Evolutionary conservation across 768 basidiomycete genomes (phyloP), one percentile per base, ranked within the genome.

Genomic region (Erythrobasidium yunnanense): DNA sequence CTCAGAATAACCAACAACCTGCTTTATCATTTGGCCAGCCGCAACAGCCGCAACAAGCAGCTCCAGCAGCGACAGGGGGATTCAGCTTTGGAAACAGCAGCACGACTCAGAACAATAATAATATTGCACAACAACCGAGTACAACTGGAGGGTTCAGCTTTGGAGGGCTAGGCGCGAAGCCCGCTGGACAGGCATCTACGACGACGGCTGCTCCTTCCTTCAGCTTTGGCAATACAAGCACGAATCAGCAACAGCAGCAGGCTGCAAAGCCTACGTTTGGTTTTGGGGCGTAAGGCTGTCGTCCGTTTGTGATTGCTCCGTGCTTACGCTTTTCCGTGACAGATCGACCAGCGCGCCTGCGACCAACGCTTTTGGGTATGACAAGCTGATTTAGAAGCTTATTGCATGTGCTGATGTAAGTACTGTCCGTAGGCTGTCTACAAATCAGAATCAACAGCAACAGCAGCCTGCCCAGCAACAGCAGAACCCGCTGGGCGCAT

Each of bases 131-230:
- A 20, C 42, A 45, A 20, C 42, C 22, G 22, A 20, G 42, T 45
- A 45, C 42, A 15, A 15, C 42, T 15, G 22, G 22, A 20, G 15
- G 15, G 15, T 45, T 45, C 42, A 45, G 42, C 42, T 55, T 55
- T 55, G n/a, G n/a, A n/a, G n/a, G n/a, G n/a, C n/a, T n/a, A n/a
- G 60, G 58, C 22, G 58, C 60, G 7, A 50, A 51, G 38, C 49
- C 60, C 30, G 60, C 60, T 29, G 60, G 34, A 30, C 23, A 23
- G 30, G 55, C 60, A 33, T 49, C 60, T 38, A 49, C 46, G 6
- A n/a, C 52, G 18, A 38, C 63, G 49, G 49, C 49, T 33, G 63
- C 45, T 18, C 29, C 51, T 3, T 22, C 32, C 22, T 15, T 15
- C 42, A 45, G n/a, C 57, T 11, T 17, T 11, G 32, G 11, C 60